Conservation (phyloP, 441 rosid species). For the Corymbia citriodora region DNA sequence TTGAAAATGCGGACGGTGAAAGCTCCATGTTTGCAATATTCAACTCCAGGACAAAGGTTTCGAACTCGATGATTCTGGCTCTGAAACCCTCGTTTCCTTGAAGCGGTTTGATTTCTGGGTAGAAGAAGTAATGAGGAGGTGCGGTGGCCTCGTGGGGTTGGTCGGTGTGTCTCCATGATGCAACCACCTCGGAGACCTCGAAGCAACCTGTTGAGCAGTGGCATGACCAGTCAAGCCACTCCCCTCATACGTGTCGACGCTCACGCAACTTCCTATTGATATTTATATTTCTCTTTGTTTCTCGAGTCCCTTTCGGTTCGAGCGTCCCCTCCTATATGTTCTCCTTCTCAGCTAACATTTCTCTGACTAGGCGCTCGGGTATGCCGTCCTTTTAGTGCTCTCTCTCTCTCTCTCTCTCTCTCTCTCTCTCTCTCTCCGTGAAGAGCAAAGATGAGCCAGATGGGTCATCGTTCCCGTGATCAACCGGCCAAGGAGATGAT, state of each 20-base stretch:
- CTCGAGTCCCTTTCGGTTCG: neutral
- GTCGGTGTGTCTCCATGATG: neutral
- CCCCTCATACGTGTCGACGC: neutral
- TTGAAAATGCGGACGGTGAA: neutral
- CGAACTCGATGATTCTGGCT: neutral
- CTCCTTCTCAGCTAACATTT: neutral
- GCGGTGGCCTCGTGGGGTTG: neutral
- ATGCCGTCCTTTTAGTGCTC: neutral
- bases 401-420: neutral
- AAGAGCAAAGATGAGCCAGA: neutral
- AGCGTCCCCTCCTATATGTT: neutral
- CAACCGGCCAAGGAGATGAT: neutral
- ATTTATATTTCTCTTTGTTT: neutral
- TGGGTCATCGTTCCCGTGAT: neutral
- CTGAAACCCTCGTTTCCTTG: neutral
- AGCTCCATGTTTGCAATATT: neutral
- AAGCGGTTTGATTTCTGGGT: neutral
- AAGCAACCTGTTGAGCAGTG: neutral
- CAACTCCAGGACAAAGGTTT: neutral
- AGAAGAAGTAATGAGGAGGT: neutral
- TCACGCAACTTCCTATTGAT: neutral
- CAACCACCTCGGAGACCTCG: neutral
- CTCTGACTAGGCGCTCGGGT: neutral
- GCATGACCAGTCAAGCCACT: neutral
- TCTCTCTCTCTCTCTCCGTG: neutral